phyloP scores from a whole-genome alignment of 805 yeast species.

The Lachancea dasiensis region DNA sequence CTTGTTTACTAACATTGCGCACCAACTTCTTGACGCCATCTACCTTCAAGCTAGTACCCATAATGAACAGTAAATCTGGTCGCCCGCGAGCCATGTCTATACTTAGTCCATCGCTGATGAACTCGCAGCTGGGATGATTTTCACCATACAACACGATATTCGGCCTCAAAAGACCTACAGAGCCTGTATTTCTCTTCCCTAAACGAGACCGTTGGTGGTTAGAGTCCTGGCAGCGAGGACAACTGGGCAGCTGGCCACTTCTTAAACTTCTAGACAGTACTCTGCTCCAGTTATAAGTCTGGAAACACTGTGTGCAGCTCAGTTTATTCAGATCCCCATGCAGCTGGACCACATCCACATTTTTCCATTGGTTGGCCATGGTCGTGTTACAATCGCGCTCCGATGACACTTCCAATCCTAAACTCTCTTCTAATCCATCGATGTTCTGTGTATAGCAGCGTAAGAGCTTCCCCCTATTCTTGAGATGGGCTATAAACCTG shows the following conservation, averaged over 20 bases:
- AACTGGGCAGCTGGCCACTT: conserved; percentile 68
- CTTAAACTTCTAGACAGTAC: conserved; percentile 42
- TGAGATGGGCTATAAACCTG: conserved; percentile 54
- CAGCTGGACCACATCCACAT: conserved; percentile 73
- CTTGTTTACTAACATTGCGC: conserved; percentile 54
- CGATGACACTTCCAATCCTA: conserved; percentile 56
- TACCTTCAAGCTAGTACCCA: conserved; percentile 90
- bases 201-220: conserved; percentile 49
- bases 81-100: conserved; percentile 51
- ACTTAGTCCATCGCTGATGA: conserved; percentile 62
- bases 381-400: conserved; percentile 26
- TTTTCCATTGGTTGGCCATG: conserved; percentile 47
- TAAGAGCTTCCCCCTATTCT: conserved; percentile 58
- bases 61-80: conserved; percentile 78
- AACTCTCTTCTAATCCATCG: conserved; percentile 72
- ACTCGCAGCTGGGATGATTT: conserved; percentile 81
- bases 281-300: conserved; percentile 54
- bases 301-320: conserved; percentile 67
- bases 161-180: conserved; percentile 76
- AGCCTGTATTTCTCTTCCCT: conserved; percentile 72
- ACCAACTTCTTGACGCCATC: conserved; percentile 83
- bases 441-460: conserved; percentile 94
- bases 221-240: conserved; percentile 58
- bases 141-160: conserved; percentile 91
- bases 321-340: conserved; percentile 83